Evolutionary conservation across 2,329 filamentous ascomycete species (phyloP).

Genomic region (Chaetomium sp.): DNA sequence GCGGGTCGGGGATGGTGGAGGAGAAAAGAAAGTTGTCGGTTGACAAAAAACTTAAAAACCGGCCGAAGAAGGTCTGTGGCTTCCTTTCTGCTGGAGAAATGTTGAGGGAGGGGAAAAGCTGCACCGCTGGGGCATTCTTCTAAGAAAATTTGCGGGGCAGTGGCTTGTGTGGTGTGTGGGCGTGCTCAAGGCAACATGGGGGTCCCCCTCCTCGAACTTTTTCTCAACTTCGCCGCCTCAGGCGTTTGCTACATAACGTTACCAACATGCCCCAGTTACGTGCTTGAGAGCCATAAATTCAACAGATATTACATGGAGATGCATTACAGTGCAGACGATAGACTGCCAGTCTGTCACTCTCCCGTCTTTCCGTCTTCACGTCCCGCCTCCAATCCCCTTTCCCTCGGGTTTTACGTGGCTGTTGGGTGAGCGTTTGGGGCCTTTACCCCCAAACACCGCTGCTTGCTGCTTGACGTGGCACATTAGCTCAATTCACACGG

Average conservation of each 20-base stretch:
- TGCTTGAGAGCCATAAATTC: no score
- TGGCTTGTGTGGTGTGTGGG: conserved; percentile 10
- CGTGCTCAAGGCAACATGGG: conserved; percentile 9
- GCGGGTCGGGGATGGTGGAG: no score
- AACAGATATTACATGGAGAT: no score
- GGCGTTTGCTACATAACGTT: not conserved
- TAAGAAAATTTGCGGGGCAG: conserved; percentile 23
- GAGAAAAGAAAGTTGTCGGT: no score
- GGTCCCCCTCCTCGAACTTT: conserved; percentile 2
- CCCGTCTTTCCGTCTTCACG: no score
- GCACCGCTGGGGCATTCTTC: conserved; percentile 11
- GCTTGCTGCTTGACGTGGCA: not conserved
- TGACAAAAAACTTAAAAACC: no score
- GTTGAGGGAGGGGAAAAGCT: conserved; percentile 22
- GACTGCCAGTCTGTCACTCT: no score
- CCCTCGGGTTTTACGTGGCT: no score
- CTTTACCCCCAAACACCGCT: no score
- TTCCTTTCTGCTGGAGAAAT: conserved; percentile 17
- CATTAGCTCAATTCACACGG: not conserved
- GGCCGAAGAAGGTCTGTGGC: conserved; percentile 11
- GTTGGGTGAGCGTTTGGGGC: no score
- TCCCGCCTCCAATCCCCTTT: no score
- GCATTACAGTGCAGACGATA: no score
- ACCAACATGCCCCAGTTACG: not conserved
- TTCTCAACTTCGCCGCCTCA: not conserved